Evolutionary conservation across 2,329 filamentous ascomycete genomes (phyloP).

Genomic region (Pseudogymnoascus sp.): DNA sequence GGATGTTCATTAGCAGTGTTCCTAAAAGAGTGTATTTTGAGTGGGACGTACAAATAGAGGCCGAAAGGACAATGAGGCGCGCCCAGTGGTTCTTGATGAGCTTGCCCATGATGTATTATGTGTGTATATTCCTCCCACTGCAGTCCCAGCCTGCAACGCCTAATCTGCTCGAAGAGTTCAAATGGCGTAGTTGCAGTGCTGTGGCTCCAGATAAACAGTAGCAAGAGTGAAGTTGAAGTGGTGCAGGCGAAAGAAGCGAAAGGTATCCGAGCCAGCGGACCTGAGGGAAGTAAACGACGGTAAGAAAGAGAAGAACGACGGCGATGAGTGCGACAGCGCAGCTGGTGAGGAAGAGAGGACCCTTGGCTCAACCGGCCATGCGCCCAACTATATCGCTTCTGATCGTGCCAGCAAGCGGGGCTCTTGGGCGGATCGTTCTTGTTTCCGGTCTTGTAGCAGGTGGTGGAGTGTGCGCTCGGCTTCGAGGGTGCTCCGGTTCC

Average conservation of each 20-base stretch:
- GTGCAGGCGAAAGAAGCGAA: not conserved
- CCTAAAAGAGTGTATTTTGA: slow-evolving; percentile 11
- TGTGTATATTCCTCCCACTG: not conserved
- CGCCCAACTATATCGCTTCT: slow-evolving; percentile 3
- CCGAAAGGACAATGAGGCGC: slow-evolving; percentile 83
- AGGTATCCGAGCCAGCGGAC: slow-evolving; percentile 6
- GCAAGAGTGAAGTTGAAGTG: not conserved
- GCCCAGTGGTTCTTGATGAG: slow-evolving; percentile 99
- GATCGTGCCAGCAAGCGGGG: not conserved
- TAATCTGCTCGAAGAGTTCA: not conserved
- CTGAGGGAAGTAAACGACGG: not conserved
- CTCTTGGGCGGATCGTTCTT: not conserved
- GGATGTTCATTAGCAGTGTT: slow-evolving; percentile 31
- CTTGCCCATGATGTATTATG: slow-evolving; percentile 65
- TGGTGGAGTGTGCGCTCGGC: not conserved
- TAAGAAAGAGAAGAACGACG: not conserved
- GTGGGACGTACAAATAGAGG: slow-evolving; percentile 48
- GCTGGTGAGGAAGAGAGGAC: not conserved
- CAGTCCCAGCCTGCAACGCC: slow-evolving; percentile 4
- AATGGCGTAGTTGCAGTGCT: not conserved
- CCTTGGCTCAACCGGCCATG: slow-evolving; percentile 5
- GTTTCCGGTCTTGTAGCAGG: not conserved
- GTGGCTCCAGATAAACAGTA: not conserved
- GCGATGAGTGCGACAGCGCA: slow-evolving; percentile 4
- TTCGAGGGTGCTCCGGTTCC: slow-evolving; percentile 2